Percentiles rank a stretch among this genome's conserved stretches.
These are phyloP conservation scores for Fusarium citri DNA, from an alignment of 2,329 filamentous ascomycete species.

Conservation along the genomic window DNA sequence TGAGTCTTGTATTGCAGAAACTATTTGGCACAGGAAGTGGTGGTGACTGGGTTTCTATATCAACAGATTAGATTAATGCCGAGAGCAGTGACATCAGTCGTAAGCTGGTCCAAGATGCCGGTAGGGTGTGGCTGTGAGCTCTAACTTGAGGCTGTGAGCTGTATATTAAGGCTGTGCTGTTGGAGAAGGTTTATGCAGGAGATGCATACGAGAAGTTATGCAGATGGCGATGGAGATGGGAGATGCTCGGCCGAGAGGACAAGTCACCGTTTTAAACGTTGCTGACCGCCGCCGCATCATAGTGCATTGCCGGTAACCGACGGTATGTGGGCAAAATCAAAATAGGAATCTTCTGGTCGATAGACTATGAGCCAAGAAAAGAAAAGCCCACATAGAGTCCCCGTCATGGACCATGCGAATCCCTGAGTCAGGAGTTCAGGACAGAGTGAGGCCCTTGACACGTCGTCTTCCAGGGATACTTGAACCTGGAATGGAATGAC, in stretches of 20 bases:
- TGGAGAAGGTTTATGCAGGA: background rate
- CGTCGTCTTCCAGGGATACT: conserved; percentile 14
- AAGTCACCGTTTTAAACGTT: conserved; percentile 13
- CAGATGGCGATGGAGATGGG: background rate
- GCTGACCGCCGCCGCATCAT: background rate
- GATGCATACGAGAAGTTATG: background rate
- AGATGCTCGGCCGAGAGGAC: background rate
- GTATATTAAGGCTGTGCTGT: conserved; percentile 11
- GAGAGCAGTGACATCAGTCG: conserved; percentile 15
- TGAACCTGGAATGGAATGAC: conserved; percentile 23
- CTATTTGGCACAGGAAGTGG: background rate
- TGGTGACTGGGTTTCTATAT: conserved; percentile 8
- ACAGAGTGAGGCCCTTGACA: background rate
- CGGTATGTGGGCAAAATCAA: background rate
- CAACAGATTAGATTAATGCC: conserved; percentile 8
- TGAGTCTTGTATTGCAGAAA: background rate
- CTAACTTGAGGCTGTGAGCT: background rate
- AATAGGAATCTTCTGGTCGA: background rate
- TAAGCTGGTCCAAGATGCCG: background rate
- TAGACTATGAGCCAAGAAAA: conserved; percentile 12
- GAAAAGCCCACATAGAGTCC: background rate
- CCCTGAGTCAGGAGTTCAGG: conserved; percentile 19
- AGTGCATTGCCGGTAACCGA: background rate
- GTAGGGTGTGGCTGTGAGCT: conserved; percentile 23
- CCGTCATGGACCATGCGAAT: background rate